These are phyloP conservation scores for Phytophthora hibernalis DNA, from an alignment of 352 stramenopile genomes.

Conservation along the genomic window DNA sequence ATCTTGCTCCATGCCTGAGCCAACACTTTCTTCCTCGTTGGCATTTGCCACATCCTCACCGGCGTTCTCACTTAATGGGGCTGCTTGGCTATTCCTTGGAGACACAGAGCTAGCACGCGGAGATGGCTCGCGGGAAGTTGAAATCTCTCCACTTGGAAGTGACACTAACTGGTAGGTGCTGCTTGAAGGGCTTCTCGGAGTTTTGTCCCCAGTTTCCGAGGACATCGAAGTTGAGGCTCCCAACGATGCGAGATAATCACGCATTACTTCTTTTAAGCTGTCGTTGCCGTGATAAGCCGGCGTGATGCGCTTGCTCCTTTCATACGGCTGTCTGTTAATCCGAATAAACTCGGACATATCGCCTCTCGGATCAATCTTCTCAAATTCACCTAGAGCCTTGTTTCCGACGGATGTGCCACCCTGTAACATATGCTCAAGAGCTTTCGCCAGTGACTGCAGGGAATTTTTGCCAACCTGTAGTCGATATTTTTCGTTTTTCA, in stretches of 20 bases:
- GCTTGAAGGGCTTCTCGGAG: slow-evolving; percentile 7
- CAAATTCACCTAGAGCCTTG: slow-evolving; percentile 49
- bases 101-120: slow-evolving; percentile 4
- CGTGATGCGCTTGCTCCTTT: slow-evolving; percentile 55
- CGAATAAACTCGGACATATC: slow-evolving; percentile 79
- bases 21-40: slow-evolving; percentile 21
- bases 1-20: slow-evolving; percentile 28
- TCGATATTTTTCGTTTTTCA: slow-evolving; percentile 90
- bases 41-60: slow-evolving; percentile 14
- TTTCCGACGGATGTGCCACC: slow-evolving; percentile 45
- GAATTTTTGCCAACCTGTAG: slow-evolving; percentile 86
- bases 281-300: slow-evolving; percentile 58
- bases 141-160: slow-evolving; percentile 10
- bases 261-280: slow-evolving; percentile 60
- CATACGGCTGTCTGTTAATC: slow-evolving; percentile 51
- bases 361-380: slow-evolving; percentile 57
- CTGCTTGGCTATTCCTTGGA: slow-evolving; percentile 3
- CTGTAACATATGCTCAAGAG: slow-evolving; percentile 67
- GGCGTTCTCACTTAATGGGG: slow-evolving; percentile 2
- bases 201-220: slow-evolving; percentile 31
- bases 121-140: slow-evolving; percentile 21
- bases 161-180: not conserved
- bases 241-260: slow-evolving; percentile 49
- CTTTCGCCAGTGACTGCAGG: slow-evolving; percentile 71
- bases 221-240: slow-evolving; percentile 12